Conservation (phyloP, 345 rosid species). For the Carallia brachiata region DNA sequence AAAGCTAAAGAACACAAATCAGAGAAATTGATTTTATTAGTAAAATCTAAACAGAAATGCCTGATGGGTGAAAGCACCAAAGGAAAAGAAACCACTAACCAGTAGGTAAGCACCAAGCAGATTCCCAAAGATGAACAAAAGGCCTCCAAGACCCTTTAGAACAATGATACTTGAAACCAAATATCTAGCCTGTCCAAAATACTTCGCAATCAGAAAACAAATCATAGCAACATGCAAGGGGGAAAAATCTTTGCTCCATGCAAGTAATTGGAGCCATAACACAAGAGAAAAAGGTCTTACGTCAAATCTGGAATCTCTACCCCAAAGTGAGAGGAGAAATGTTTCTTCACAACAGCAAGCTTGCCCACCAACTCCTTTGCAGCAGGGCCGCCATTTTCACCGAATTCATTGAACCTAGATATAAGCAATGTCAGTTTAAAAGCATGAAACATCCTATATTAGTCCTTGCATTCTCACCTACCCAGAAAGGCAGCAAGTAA, state of each 20-base stretch:
- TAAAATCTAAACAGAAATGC: neutral
- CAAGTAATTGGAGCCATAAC: neutral
- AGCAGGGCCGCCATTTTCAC: slow-evolving; percentile 83
- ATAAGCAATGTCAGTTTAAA: neutral
- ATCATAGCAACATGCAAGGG: neutral
- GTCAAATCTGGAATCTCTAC: slow-evolving; percentile 56
- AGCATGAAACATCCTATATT: neutral
- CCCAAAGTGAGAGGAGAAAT: slow-evolving; percentile 52
- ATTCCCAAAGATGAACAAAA: slow-evolving; percentile 74
- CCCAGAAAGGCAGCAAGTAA: neutral
- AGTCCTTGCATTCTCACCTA: neutral
- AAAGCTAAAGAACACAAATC: slow-evolving; percentile 40
- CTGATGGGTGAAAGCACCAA: neutral
- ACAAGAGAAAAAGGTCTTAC: slow-evolving; percentile 31
- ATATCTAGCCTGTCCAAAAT: slow-evolving; percentile 48
- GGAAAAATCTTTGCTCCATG: neutral
- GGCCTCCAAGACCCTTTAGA: slow-evolving; percentile 73
- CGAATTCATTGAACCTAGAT: slow-evolving; percentile 68
- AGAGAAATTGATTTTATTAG: neutral
- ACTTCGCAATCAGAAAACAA: slow-evolving; percentile 12
- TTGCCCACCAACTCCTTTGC: slow-evolving; percentile 74
- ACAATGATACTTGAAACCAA: slow-evolving; percentile 31
- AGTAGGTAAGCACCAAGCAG: slow-evolving; percentile 70
- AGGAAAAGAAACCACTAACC: slow-evolving; percentile 27
- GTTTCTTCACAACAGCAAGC: slow-evolving; percentile 48